Evolutionary conservation across 2,329 filamentous ascomycete species (phyloP), one percentile per base, ranked within the genome.

Genomic region (Clonostachys sp.): DNA sequence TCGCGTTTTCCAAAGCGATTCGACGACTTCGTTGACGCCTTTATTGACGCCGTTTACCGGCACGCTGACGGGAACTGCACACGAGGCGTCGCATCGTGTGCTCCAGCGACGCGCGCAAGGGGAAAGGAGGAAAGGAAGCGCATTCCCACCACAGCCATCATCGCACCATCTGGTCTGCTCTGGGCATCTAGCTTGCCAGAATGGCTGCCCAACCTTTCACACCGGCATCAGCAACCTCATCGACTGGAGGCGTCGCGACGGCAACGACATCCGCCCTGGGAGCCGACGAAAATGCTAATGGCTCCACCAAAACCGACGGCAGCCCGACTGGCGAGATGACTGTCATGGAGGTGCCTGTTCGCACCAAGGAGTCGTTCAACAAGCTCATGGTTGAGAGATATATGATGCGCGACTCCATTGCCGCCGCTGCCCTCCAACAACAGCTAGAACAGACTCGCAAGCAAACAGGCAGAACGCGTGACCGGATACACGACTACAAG

Each of bases 401-500:
- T 59, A 71, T 76, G 53, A 71, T 69, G 48, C 76, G 74, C 57
- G 67, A 75, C 45, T 70, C 73, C 47, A 73, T 44, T 18, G 14
- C 20, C 12, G 36, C 14, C 17, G 36, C 17, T 18, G 36, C 36
- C 36, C 13, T 24, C 10, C 12, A 44, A n/a, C 43, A 38, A 12
- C 41, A 47, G 3, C 46, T 78, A 41, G 73, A 77, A 45, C 72
- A 76, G 35, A 75, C 74, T 46, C 77, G 80, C 52, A 73, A 77
- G 44, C 67, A 84, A 48, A 77, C 84, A 53, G 75, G 77, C 54
- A 74, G 81, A 55, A 86, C 84, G 68, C 80, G 80, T 54, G 74
- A 80, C 44, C 85, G 87, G 66, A 78, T 83, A 50, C 78, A 85
- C 50, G 84, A 89, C 61, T 90, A 92, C 72, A 75, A 81, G 34